Evolutionary conservation across 352 stramenopile genomes (phyloP), one percentile per base, ranked within the genome.

Genomic region (Aphanomyces cochlioides): DNA sequence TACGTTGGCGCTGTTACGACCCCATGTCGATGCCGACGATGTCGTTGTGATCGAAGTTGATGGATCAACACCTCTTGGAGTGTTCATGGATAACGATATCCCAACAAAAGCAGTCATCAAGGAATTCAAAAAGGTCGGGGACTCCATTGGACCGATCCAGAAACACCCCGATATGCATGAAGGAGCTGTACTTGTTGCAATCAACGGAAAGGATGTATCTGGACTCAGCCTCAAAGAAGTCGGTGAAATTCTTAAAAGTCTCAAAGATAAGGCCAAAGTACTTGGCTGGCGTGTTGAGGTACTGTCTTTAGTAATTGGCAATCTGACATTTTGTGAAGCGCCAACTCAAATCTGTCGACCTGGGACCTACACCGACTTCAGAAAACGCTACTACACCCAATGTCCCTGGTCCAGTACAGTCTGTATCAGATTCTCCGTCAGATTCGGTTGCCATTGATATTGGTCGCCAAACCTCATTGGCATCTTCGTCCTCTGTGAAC

Each of bases 181-280:
- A 1, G 83, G 82, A 17, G 83, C 75, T 48, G 70, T 85, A 38
- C 74, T 93, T 43, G 56, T 90, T 21, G 75, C 75, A 37, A 79
- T 92, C 60, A 87, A 90, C 75, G 74, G 84, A 10, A 79, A 87
- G 68, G 77, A 93, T 67, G 72, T 79, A 28, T 74, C 72, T 19
- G 50, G 76, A 36, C 81, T 89, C 57, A 80, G 38, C 5, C 82
- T 90, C 8, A 73, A 66, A 28, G 83, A 90, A 58, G 83, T 93
- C 50, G 81, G 81, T 13, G 60, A 75, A 5, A 72, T 91, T 45
- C 73, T 93, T 39, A 79, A 90, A 43, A 77, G 79, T 3, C 56
- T 54, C 7, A 72, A 72, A 39, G 53, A 67, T 39, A 21, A 40
- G 12, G 4, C 66, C 43, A 72, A 72, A 56, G 66, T 67, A 28